A percentile compares a stretch with the other conserved stretches of the same genome.
Evolutionary conservation across 768 basidiomycete species (phyloP).

Genomic region (Chalciporus piperatus): DNA sequence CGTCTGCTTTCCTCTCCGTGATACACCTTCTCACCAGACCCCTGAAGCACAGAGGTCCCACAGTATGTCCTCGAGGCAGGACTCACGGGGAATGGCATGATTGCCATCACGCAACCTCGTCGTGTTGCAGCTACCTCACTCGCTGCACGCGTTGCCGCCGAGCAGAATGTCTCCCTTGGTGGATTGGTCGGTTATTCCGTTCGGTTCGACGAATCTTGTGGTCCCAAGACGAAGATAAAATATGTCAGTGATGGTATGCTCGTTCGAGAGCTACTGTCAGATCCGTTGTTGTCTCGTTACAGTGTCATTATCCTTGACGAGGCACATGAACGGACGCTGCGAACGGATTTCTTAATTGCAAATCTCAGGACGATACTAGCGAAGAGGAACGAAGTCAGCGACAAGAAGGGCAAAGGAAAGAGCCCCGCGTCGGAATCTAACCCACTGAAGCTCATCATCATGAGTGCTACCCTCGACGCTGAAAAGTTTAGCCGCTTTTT

Average conservation of each 20-base stretch:
- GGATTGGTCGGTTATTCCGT: slow-evolving; percentile 89
- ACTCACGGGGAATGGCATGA: slow-evolving; percentile 64
- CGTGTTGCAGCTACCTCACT: slow-evolving; percentile 93
- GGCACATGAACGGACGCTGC: slow-evolving; percentile 92
- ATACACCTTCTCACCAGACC: slow-evolving; percentile 17
- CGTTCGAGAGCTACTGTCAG: slow-evolving; percentile 84
- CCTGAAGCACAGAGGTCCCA: slow-evolving; percentile 75
- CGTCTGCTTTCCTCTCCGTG: not conserved
- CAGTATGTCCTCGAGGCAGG: slow-evolving; percentile 91
- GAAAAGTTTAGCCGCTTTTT: slow-evolving; percentile 92
- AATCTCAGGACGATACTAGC: slow-evolving; percentile 81
- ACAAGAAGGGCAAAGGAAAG: slow-evolving; percentile 46
- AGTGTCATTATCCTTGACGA: slow-evolving; percentile 92
- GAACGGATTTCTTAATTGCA: slow-evolving; percentile 92
- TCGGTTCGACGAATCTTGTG: slow-evolving; percentile 85
- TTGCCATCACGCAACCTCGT: slow-evolving; percentile 94
- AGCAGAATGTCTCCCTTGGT: slow-evolving; percentile 74
- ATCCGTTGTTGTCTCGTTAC: slow-evolving; percentile 74
- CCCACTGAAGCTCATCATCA: slow-evolving; percentile 88
- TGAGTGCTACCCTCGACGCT: slow-evolving; percentile 97
- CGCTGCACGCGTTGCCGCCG: slow-evolving; percentile 85
- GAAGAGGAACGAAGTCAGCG: slow-evolving; percentile 50
- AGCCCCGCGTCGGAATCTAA: slow-evolving; percentile 38
- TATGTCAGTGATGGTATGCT: slow-evolving; percentile 99
- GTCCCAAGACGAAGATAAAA: slow-evolving; percentile 80